phyloP scores from a whole-genome alignment of 2,329 filamentous ascomycete genomes.

The Colletotrichum nymphaeae region DNA sequence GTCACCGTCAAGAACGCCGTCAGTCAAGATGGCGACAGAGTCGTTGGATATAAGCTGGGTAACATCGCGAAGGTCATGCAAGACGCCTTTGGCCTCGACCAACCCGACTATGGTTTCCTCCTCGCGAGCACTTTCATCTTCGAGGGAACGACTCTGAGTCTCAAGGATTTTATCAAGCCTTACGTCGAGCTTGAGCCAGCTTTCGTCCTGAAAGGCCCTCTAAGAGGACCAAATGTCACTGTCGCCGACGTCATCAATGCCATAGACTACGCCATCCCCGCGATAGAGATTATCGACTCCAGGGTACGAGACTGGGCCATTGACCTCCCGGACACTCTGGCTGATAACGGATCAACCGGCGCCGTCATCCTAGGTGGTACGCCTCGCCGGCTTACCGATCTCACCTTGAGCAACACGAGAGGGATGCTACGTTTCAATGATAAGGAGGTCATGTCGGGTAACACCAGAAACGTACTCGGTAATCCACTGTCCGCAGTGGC shows the following conservation, averaged over 20 bases:
- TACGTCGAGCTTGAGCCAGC: slow-evolving; percentile 44
- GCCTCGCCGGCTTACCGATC: no score
- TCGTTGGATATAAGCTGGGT: slow-evolving; percentile 3
- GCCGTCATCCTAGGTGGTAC: no score
- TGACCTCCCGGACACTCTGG: slow-evolving; percentile 16
- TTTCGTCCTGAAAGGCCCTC: slow-evolving; percentile 40
- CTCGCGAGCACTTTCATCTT: slow-evolving; percentile 39
- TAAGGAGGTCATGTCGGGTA: no score
- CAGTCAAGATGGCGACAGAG: no score
- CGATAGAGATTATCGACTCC: slow-evolving; percentile 44
- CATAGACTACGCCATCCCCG: slow-evolving; percentile 43
- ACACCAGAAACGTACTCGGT: no score
- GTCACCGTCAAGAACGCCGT: no score
- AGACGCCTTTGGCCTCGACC: slow-evolving; percentile 42
- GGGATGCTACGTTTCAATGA: no score
- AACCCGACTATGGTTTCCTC: slow-evolving; percentile 43
- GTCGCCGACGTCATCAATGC: slow-evolving; percentile 43
- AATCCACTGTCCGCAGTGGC: no score
- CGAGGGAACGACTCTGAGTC: slow-evolving; percentile 23
- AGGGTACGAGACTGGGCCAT: slow-evolving; percentile 43
- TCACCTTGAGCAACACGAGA: no score
- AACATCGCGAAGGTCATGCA: slow-evolving; percentile 46
- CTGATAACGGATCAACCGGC: no score
- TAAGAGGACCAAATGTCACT: slow-evolving; percentile 41
- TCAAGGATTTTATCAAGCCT: slow-evolving; percentile 41